Percentiles rank a stretch among this genome's conserved stretches.
These are phyloP conservation scores for Dendrostoma leiphaemia DNA, from an alignment of 2,329 filamentous ascomycete species.

Conservation along the genomic window DNA sequence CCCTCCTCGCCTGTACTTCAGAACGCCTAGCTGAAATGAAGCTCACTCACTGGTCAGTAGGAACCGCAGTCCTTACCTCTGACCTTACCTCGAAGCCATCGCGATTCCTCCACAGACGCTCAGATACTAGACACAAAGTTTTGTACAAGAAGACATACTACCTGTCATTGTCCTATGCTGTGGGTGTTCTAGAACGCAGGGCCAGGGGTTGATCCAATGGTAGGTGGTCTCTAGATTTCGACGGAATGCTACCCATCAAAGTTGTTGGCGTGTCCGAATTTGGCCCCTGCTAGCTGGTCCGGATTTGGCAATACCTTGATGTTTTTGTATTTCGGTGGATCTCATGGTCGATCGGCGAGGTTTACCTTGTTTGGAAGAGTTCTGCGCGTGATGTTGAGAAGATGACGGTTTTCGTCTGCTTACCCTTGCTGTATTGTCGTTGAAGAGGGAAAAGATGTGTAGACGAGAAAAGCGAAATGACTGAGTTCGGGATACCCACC, in stretches of 20 bases:
- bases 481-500: constrained; percentile 44
- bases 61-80: constrained; percentile 28
- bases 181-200: neutral
- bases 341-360: neutral
- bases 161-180: constrained; percentile 17
- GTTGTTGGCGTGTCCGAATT: neutral
- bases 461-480: constrained; percentile 21
- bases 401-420: constrained; percentile 20
- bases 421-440: constrained; percentile 27
- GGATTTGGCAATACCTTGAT: neutral
- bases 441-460: constrained; percentile 22
- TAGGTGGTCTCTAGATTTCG: neutral
- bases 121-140: constrained; percentile 10
- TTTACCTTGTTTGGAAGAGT: constrained; percentile 7
- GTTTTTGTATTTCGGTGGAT: neutral
- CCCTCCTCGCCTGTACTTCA: neutral
- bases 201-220: no score
- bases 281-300: neutral
- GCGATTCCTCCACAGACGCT: constrained; percentile 2
- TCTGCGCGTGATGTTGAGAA: neutral
- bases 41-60: constrained; percentile 26
- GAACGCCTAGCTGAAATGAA: constrained; percentile 6
- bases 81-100: constrained; percentile 27
- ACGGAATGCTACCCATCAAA: neutral
- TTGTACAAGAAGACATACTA: constrained; percentile 17